Evolutionary conservation across 768 basidiomycete genomes (phyloP).

Genomic region (Mycena galericulata): DNA sequence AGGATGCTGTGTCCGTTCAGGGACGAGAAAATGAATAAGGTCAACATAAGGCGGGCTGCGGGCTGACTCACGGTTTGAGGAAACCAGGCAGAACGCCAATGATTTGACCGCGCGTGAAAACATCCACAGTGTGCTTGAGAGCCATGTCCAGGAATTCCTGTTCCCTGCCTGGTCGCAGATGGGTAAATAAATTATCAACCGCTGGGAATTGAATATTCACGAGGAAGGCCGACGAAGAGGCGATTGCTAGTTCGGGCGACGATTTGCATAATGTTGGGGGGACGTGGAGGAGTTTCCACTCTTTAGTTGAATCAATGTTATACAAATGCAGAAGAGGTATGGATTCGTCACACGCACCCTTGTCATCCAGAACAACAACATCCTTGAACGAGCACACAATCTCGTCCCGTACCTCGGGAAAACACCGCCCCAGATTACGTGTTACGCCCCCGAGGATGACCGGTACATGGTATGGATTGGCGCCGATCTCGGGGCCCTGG

Average conservation of each 20-base stretch:
- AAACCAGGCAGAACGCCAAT: no score
- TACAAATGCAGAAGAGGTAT: not conserved
- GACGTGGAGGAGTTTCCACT: not conserved
- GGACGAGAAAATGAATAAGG: no score
- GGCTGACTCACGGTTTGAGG: no score
- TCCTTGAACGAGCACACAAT: slow-evolving; percentile 19
- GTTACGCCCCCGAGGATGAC: slow-evolving; percentile 14
- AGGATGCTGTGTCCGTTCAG: slow-evolving; percentile 51
- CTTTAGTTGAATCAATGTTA: not conserved
- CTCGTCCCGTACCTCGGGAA: no score
- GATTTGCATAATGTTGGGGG: no score
- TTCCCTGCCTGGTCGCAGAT: not conserved
- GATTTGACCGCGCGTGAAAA: no score
- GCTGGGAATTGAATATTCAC: not conserved
- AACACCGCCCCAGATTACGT: slow-evolving; percentile 13
- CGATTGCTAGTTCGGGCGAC: slow-evolving; percentile 7
- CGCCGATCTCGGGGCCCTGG: slow-evolving; percentile 1
- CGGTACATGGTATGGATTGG: slow-evolving; percentile 1
- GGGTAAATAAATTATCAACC: not conserved
- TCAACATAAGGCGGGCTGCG: no score
- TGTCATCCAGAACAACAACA: not conserved
- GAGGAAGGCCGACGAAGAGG: slow-evolving; percentile 1
- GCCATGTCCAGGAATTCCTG: slow-evolving; percentile 37
- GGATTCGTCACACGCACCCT: not conserved
- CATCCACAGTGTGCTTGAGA: slow-evolving; percentile 49